These are phyloP conservation scores for Suhomyces kunorum DNA, from an alignment of 1,139 yeast genomes.

Conservation along the genomic window DNA sequence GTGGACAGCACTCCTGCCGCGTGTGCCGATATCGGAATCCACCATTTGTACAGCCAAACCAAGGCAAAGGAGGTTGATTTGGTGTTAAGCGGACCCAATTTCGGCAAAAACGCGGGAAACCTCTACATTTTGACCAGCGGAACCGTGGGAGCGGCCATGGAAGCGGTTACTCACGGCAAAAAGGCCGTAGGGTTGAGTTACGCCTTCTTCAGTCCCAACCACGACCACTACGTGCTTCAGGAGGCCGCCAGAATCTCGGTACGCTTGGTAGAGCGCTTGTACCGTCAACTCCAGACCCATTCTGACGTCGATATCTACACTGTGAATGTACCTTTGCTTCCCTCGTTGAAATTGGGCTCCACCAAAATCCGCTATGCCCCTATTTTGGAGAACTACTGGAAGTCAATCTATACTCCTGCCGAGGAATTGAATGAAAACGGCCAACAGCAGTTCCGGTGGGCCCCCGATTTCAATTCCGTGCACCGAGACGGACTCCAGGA, in stretches of 20 bases:
- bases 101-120: conserved; percentile 90
- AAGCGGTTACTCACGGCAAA: conserved; percentile 78
- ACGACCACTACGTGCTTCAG: conserved; percentile 53
- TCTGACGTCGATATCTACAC: conserved; percentile 67
- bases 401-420: conserved; percentile 48
- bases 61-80: conserved; percentile 67
- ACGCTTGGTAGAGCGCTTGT: conserved; percentile 58
- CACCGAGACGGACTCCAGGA: conserved; percentile 59
- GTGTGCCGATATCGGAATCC: conserved; percentile 86
- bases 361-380: conserved; percentile 76
- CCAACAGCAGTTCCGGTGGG: conserved; percentile 62
- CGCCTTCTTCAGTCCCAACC: conserved; percentile 64
- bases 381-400: conserved; percentile 78
- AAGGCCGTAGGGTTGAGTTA: conserved; percentile 80
- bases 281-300: conserved; percentile 53
- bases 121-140: conserved; percentile 89
- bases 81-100: conserved; percentile 92
- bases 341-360: conserved; percentile 44
- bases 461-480: conserved; percentile 75
- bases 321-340: conserved; percentile 77
- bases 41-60: conserved; percentile 58
- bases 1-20: conserved; percentile 95
- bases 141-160: conserved; percentile 98
- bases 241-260: conserved; percentile 73
- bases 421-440: conserved; percentile 26